Evolutionary conservation across 352 stramenopile species (phyloP).

Genomic region (Globisporangium cylindrosporum): DNA sequence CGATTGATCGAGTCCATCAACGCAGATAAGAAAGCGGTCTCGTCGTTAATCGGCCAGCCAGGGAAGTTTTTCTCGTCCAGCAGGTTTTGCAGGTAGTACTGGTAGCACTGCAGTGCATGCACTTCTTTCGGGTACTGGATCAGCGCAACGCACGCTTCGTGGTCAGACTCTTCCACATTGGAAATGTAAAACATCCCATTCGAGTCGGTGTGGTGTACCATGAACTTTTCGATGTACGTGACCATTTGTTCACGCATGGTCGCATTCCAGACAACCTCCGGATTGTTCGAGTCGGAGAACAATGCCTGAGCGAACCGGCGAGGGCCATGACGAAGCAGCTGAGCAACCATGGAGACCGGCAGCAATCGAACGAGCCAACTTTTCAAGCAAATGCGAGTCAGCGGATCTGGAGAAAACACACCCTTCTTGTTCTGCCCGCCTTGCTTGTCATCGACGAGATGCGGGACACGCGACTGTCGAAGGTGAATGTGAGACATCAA

Average conservation of each 20-base stretch:
- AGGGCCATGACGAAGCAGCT: constrained; percentile 76
- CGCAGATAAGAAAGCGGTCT: constrained; percentile 64
- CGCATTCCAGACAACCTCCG: constrained; percentile 84
- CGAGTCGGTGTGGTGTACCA: constrained; percentile 62
- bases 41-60: constrained; percentile 88
- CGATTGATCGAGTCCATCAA: constrained; percentile 75
- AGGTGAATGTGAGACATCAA: constrained; percentile 84
- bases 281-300: constrained; percentile 84
- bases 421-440: constrained; percentile 79
- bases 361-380: constrained; percentile 83
- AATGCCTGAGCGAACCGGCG: constrained; percentile 70
- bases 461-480: constrained; percentile 60
- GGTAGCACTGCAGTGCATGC: constrained; percentile 82
- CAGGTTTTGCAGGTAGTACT: constrained; percentile 88
- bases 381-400: constrained; percentile 80
- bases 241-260: constrained; percentile 88
- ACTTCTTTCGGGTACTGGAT: constrained; percentile 85
- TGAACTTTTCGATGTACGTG: constrained; percentile 84
- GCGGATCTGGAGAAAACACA: constrained; percentile 71
- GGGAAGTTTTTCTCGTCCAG: constrained; percentile 83
- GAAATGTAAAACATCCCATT: constrained; percentile 77
- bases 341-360: constrained; percentile 83
- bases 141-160: constrained; percentile 72
- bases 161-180: constrained; percentile 59
- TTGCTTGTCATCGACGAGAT: constrained; percentile 73